Conservation (phyloP, 2,329 filamentous ascomycete species). For the Aureobasidium sp. region DNA sequence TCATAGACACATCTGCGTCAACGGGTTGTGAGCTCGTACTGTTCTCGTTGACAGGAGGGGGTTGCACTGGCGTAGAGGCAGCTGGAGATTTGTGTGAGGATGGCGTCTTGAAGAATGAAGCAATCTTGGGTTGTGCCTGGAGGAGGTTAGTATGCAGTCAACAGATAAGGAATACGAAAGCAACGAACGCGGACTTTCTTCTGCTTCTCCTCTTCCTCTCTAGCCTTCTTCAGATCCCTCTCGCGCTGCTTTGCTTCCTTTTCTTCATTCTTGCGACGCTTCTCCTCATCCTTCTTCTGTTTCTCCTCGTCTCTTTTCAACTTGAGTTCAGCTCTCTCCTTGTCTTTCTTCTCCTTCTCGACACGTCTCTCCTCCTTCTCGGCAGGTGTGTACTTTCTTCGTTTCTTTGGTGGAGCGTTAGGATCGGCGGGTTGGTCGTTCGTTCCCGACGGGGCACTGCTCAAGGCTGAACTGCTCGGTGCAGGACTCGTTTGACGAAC, state of each 20-base stretch:
- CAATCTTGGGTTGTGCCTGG: slow-evolving; percentile 25
- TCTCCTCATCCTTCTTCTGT: slow-evolving; percentile 22
- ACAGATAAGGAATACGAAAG: slow-evolving; percentile 23
- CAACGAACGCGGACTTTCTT: slow-evolving; percentile 21
- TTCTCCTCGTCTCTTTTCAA: slow-evolving; percentile 21
- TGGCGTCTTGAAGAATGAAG: slow-evolving; percentile 20
- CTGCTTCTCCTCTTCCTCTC: slow-evolving; percentile 31
- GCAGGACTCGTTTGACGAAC: slow-evolving; percentile 17
- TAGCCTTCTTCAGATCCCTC: slow-evolving; percentile 40
- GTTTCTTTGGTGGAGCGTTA: slow-evolving; percentile 23
- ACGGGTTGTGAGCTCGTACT: slow-evolving; percentile 14
- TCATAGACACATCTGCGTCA: neutral
- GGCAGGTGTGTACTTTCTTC: slow-evolving; percentile 32
- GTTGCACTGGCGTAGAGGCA: neutral
- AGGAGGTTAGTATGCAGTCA: neutral
- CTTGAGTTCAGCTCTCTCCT: slow-evolving; percentile 23
- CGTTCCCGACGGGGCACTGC: slow-evolving; percentile 19
- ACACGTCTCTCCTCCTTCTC: slow-evolving; percentile 33
- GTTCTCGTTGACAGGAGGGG: neutral
- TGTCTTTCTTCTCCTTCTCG: slow-evolving; percentile 31
- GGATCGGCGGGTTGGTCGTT: slow-evolving; percentile 6
- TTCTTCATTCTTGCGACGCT: slow-evolving; percentile 31
- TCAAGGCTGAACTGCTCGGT: slow-evolving; percentile 25
- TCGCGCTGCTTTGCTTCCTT: slow-evolving; percentile 34
- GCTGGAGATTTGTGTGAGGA: slow-evolving; percentile 16